Conservation (phyloP, 2,329 filamentous ascomycete genomes). For the Trichoderma citrinoviride region DNA sequence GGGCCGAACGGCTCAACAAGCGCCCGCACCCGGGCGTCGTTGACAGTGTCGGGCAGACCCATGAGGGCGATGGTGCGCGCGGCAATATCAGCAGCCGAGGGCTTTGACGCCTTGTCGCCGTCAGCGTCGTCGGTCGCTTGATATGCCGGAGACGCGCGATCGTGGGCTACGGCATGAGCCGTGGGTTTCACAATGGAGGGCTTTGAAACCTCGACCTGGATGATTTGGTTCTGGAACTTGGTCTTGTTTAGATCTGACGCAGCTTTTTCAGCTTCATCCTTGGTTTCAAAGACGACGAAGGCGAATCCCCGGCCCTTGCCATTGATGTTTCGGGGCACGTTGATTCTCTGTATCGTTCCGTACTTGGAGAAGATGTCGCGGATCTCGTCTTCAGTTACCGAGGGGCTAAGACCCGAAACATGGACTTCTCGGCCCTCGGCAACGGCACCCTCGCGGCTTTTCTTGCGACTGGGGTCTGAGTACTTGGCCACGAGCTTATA, state of each 20-base stretch:
- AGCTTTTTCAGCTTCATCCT: constrained; percentile 64
- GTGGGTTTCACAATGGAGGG: constrained; percentile 56
- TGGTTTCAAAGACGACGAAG: constrained; percentile 73
- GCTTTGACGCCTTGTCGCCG: constrained; percentile 41
- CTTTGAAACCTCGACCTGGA: constrained; percentile 63
- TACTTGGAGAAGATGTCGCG: constrained; percentile 69
- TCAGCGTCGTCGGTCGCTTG: constrained; percentile 37
- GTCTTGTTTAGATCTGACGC: constrained; percentile 68
- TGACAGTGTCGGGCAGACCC: constrained; percentile 88
- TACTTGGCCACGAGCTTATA: constrained; percentile 74
- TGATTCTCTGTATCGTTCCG: constrained; percentile 70
- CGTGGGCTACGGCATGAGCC: constrained; percentile 43
- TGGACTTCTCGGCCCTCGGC: constrained; percentile 88
- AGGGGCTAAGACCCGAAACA: constrained; percentile 65
- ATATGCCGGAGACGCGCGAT: constrained; percentile 36
- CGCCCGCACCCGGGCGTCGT: constrained; percentile 75
- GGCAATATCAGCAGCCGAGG: constrained; percentile 47
- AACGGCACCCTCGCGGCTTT: constrained; percentile 73
- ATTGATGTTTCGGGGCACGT: constrained; percentile 64
- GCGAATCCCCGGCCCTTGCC: constrained; percentile 74
- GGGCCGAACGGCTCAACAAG: constrained; percentile 69
- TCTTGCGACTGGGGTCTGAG: constrained; percentile 77
- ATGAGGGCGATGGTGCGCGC: constrained; percentile 77
- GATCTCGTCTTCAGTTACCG: constrained; percentile 65
- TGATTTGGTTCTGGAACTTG: constrained; percentile 63